These are phyloP conservation scores for Beta lomatogona DNA, from an alignment of 179 eudicot genomes.

Conservation along the genomic window DNA sequence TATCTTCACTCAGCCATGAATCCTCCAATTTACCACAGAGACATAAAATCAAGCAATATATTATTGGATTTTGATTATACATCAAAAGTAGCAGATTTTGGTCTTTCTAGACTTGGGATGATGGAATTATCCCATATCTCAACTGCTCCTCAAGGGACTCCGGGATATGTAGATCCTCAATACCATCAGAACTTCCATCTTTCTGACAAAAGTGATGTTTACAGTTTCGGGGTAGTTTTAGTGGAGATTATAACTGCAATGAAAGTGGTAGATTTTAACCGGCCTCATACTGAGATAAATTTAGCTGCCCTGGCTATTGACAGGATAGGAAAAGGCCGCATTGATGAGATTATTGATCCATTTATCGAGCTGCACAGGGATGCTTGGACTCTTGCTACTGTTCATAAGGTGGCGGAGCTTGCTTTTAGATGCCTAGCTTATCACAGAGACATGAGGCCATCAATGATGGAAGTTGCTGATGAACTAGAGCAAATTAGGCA, in stretches of 20 bases:
- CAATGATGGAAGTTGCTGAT: slow-evolving; percentile 87
- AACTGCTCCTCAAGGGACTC: slow-evolving; percentile 54
- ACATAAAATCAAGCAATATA: slow-evolving; percentile 54
- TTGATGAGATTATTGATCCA: slow-evolving; percentile 86
- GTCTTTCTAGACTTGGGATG: slow-evolving; percentile 51
- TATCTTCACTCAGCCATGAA: slow-evolving; percentile 46
- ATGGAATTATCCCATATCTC: slow-evolving; percentile 49
- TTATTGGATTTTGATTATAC: slow-evolving; percentile 40
- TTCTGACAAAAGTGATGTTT: slow-evolving; percentile 78
- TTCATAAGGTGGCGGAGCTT: slow-evolving; percentile 86
- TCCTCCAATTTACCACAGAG: slow-evolving; percentile 53
- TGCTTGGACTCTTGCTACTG: slow-evolving; percentile 85
- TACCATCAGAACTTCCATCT: slow-evolving; percentile 52
- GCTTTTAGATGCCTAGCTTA: slow-evolving; percentile 91
- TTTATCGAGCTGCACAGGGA: slow-evolving; percentile 74
- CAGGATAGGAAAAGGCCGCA: slow-evolving; percentile 73
- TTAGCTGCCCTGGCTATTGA: slow-evolving; percentile 91
- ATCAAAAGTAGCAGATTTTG: slow-evolving; percentile 54
- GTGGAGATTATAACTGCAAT: slow-evolving; percentile 83
- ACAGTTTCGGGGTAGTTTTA: slow-evolving; percentile 92
- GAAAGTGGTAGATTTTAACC: slow-evolving; percentile 83
- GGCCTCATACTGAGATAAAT: slow-evolving; percentile 76
- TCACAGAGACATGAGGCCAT: slow-evolving; percentile 90
- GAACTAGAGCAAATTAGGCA: slow-evolving; percentile 75
- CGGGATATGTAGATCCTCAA: slow-evolving; percentile 52